These are phyloP conservation scores for Botrytis squamosa DNA, from an alignment of 2,329 filamentous ascomycete species.

Conservation along the genomic window DNA sequence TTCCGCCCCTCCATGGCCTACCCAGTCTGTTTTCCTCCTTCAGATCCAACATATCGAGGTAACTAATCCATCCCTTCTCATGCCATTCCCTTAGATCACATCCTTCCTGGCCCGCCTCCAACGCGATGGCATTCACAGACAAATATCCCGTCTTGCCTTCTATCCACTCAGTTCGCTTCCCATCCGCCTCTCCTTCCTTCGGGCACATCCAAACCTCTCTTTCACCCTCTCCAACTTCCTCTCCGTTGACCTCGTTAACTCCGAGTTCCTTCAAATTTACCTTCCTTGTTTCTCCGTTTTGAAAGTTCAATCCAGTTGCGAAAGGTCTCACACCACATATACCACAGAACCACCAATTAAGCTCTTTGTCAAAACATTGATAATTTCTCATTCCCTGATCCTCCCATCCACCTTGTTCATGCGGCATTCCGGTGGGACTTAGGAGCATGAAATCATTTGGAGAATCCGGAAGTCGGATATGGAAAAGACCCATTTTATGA, in stretches of 20 bases:
- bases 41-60: slow-evolving; percentile 30
- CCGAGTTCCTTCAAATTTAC: slow-evolving; percentile 23
- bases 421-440: slow-evolving; percentile 37
- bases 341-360: slow-evolving; percentile 49
- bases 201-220: slow-evolving; percentile 38
- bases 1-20: slow-evolving; percentile 33
- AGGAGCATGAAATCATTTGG: slow-evolving; percentile 48
- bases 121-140: slow-evolving; percentile 42
- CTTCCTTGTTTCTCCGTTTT: slow-evolving; percentile 37
- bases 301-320: slow-evolving; percentile 37
- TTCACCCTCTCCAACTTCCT: slow-evolving; percentile 24
- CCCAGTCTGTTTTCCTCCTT: slow-evolving; percentile 24
- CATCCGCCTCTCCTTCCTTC: slow-evolving; percentile 33
- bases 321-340: slow-evolving; percentile 48
- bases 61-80: slow-evolving; percentile 40
- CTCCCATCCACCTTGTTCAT: slow-evolving; percentile 38
- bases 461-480: slow-evolving; percentile 43
- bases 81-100: slow-evolving; percentile 42
- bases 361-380: slow-evolving; percentile 36
- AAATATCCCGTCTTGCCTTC: slow-evolving; percentile 38
- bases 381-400: slow-evolving; percentile 46
- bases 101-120: slow-evolving; percentile 43
- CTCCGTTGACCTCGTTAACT: slow-evolving; percentile 19
- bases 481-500: slow-evolving; percentile 49
- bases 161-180: slow-evolving; percentile 36